Evolutionary conservation across 2,329 filamentous ascomycete genomes (phyloP).

Genomic region (Neopestalotiopsis sp.): DNA sequence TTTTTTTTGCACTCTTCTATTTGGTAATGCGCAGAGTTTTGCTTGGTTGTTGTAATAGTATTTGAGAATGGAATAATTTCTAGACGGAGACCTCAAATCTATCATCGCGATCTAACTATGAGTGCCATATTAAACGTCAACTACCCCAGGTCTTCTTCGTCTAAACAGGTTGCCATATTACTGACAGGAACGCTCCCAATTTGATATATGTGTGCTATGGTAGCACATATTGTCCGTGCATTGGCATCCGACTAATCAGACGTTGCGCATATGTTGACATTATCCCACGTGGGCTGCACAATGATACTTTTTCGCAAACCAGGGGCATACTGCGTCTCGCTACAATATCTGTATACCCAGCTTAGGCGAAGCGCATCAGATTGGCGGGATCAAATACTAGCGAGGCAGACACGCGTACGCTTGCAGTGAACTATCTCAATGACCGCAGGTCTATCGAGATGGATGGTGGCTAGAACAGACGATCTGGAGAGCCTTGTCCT

Average conservation of each 20-base stretch:
- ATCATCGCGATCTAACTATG: no score
- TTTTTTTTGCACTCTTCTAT: no score
- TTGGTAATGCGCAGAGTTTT: no score
- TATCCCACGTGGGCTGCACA: conserved; percentile 7
- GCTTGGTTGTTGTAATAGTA: no score
- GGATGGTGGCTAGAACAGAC: background rate
- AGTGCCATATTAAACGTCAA: no score
- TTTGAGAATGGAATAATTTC: no score
- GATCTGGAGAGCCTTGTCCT: background rate
- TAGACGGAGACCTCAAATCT: no score
- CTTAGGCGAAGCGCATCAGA: background rate
- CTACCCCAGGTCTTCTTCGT: no score
- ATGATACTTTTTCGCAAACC: background rate
- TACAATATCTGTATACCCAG: background rate
- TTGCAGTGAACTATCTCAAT: background rate
- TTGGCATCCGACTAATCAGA: background rate
- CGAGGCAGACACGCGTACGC: background rate
- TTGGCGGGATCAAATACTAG: background rate
- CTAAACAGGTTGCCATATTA: no score
- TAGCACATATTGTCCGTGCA: background rate
- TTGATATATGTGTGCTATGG: background rate
- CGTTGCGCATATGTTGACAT: background rate
- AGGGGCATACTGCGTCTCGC: background rate
- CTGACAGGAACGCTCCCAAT: background rate
- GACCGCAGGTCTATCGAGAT: background rate